These are phyloP conservation scores for Peniophora sp. DNA, from an alignment of 1,284 basidiomycete genomes.

Conservation along the genomic window DNA sequence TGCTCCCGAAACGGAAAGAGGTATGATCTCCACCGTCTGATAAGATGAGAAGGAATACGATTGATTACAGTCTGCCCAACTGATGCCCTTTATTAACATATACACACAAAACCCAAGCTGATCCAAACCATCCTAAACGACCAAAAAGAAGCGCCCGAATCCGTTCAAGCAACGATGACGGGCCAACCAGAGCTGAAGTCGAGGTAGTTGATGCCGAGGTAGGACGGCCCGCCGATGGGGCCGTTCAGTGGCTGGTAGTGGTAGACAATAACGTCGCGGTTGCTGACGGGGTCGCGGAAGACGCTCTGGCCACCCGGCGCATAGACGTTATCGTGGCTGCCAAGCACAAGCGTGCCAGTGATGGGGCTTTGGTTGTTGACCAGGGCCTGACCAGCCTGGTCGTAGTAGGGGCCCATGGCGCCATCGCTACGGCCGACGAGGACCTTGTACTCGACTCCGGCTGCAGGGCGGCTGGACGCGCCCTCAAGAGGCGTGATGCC, in stretches of 20 bases:
- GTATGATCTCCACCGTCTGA: too few species aligned
- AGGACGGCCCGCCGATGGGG: slow-evolving; percentile 5
- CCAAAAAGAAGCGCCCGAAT: too few species aligned
- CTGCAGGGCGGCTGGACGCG: background rate
- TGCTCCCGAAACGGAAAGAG: too few species aligned
- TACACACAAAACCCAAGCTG: too few species aligned
- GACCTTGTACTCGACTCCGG: slow-evolving; percentile 6
- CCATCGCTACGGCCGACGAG: slow-evolving; percentile 22
- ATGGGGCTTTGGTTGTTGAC: slow-evolving; percentile 16
- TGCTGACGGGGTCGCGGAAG: slow-evolving; percentile 12
- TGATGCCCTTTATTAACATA: too few species aligned
- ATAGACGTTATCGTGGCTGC: slow-evolving; percentile 23
- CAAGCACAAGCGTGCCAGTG: slow-evolving; percentile 24
- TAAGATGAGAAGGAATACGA: too few species aligned
- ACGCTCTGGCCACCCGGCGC: slow-evolving; percentile 12
- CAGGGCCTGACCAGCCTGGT: slow-evolving; percentile 11
- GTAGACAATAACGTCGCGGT: slow-evolving; percentile 14
- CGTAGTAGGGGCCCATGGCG: slow-evolving; percentile 22
- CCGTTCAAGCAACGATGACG: too few species aligned
- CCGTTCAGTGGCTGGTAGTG: slow-evolving; percentile 12
- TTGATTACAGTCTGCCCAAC: too few species aligned
- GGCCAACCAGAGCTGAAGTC: slow-evolving; percentile 15
- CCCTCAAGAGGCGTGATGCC: background rate
- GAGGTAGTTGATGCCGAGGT: slow-evolving; percentile 13
- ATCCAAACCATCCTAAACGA: too few species aligned